Evolutionary conservation across 129 eudicot species (phyloP).

Genomic region (Heracleum sosnowskyi): DNA sequence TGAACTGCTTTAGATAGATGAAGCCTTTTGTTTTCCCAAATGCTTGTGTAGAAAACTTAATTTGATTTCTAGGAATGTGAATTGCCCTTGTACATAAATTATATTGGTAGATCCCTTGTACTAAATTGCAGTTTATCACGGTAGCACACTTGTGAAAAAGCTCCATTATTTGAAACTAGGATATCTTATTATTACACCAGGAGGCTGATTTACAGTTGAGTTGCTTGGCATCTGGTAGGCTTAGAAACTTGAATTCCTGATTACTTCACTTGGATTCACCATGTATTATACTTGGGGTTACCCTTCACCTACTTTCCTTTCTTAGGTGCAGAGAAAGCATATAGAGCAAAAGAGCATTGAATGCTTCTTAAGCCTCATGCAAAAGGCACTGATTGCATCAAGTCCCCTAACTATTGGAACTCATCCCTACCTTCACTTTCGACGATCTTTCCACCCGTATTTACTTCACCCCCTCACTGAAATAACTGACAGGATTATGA

Average conservation of each 20-base stretch:
- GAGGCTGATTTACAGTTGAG: not conserved
- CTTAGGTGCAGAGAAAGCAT: constrained; percentile 5
- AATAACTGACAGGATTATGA: not conserved
- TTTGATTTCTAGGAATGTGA: not conserved
- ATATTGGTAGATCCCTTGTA: not conserved
- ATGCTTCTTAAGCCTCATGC: constrained; percentile 18
- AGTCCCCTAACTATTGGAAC: constrained; percentile 7
- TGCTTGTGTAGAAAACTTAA: not conserved
- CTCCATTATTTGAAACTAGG: not conserved
- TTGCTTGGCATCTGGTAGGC: not conserved
- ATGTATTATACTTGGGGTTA: not conserved
- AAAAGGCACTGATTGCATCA: not conserved
- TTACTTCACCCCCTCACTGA: constrained; percentile 14
- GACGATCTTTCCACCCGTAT: constrained; percentile 7
- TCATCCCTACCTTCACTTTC: constrained; percentile 14
- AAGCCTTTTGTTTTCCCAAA: not conserved
- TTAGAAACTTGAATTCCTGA: not conserved
- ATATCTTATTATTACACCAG: not conserved
- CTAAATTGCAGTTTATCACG: not conserved
- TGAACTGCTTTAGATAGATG: not conserved
- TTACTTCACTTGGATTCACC: not conserved
- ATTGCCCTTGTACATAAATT: not conserved
- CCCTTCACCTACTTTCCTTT: constrained; percentile 1
- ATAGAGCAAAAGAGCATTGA: not conserved
- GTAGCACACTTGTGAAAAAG: not conserved